Base-by-base conservation (phyloP, 2,329 filamentous ascomycete genomes). In the Stagonosporopsis cucurbitacearum region DNA sequence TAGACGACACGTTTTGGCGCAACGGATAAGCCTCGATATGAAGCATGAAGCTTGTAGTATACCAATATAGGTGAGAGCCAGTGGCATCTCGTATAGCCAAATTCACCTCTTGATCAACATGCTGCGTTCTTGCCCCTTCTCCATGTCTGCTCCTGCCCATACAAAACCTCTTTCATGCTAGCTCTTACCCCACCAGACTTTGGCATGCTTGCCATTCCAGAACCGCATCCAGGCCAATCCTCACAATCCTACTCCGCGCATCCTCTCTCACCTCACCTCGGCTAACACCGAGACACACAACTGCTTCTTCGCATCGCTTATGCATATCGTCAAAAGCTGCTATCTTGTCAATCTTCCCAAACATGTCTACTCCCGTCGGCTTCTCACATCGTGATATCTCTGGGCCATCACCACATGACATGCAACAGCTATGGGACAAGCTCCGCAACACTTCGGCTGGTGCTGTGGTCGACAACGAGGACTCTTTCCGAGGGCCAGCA, bases 41-140 rank as follows among this genome's bases (percentile, higher is more conserved):
- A 70, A 70, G 62, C 65, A 59, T 32, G 59, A 64, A 65, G 63
- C 64, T 63, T 69, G 65, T 69, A 68, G 66, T 65, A 70, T 69
- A 73, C 66, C 66, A 68, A 62, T 54, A 52, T 46, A 62, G 65
- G 65, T 71, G 69, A 69, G 66, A 65, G 50, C 57, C 57, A 60
- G 60, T 64, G 57, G 58, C 60, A 64, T 63, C 51, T 62, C 53
- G 58, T 64, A 67, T 64, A 67, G 61, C 62, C 51, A 65, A 65
- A 64, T 62, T 51, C 58, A 67, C 67, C 53, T 62, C 56, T 59
- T 69, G 62, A 70, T 64, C 62, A 67, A 48, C 26, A 40, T 20
- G 42, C 17, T 19, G 13, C n/a, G n/a, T 28, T 12, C n/a, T n/a
- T 40, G 12, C 19, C 19, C 15, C 13, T 45, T 25, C n/a, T 46